Base-by-base conservation (phyloP, 2,329 filamentous ascomycete genomes). In the Chrysosporium queenslandicum region DNA sequence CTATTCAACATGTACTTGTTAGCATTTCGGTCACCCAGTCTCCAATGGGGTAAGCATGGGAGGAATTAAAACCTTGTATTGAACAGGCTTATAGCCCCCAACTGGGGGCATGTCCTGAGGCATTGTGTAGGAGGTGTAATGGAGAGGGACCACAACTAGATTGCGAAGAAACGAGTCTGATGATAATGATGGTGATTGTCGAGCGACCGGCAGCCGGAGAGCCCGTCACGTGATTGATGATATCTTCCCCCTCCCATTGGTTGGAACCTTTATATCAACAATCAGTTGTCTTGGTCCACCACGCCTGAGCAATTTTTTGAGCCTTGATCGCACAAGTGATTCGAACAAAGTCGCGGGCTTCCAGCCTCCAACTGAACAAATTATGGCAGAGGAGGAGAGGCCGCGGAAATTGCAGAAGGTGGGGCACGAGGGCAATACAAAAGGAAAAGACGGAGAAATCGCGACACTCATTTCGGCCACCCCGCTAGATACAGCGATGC, bases 21-120 rank as follows among this genome's bases (percentile, higher is more conserved):
- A 43, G 40, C 23, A n/a, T n/a, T 43, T 43, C 8, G 8, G 14
- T 11, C 18, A 20, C n/a, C 23, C 37, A 5, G 23, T 40, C 36
- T 29, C 14, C 37, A 47, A n/a, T 14, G 23, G 12, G 29, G 7
- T n/a, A 30, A 14, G 43, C n/a, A 29, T 36, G 52, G 21, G 20
- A 14, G 30, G 20, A 46, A 42, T 48, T 47, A 46, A 53, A 71
- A 90, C 86, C 82, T 94, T 94, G 79, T 96, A 98, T 75, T 98
- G 92, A 60, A 98, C 85, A 71, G 91, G 85, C 71, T 83, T 85
- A 74, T 98, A 98, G 78, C 92, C 92, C 77, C 91, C 92, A 67
- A 74, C 71, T 63, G 92, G 92, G 76, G 92, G 92, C 82, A 98
- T 87, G 78, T 98, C 92, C 80, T 97, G 90, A 77, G 86, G 83